A percentile compares a stretch with the other conserved stretches of the same genome.
Conservation (phyloP, 768 basidiomycete genomes). For the Macrolepiota dolichaula region DNA sequence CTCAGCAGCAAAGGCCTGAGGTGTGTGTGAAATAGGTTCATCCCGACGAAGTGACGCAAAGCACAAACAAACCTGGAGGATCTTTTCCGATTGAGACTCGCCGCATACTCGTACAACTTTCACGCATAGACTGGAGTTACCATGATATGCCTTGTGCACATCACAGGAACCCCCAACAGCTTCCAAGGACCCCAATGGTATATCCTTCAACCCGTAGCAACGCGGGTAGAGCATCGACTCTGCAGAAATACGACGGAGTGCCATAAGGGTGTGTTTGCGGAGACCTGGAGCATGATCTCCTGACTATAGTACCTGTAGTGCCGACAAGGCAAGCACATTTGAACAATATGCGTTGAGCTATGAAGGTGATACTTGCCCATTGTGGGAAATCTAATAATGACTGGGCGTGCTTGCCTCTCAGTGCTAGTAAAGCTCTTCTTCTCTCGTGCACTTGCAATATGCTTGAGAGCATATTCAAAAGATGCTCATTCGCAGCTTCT, state of each 20-base stretch:
- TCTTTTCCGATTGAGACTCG: slow-evolving; percentile 12
- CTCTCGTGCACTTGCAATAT: neutral
- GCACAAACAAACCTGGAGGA: slow-evolving; percentile 18
- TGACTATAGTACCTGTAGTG: neutral
- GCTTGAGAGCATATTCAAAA: neutral
- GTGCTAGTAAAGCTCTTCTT: neutral
- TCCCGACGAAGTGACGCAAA: slow-evolving; percentile 17
- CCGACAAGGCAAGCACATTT: neutral
- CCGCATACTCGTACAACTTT: slow-evolving; percentile 22
- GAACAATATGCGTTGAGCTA: neutral
- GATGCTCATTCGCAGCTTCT: neutral
- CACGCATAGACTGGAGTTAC: neutral
- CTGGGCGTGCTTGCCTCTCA: neutral
- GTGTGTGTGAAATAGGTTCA: slow-evolving; percentile 5
- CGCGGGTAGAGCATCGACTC: slow-evolving; percentile 25
- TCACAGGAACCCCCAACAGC: slow-evolving; percentile 25
- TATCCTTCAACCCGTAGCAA: slow-evolving; percentile 19
- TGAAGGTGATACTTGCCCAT: neutral
- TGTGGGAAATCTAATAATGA: neutral
- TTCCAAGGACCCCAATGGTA: slow-evolving; percentile 11
- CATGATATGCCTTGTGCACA: slow-evolving; percentile 21
- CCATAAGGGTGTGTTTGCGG: neutral
- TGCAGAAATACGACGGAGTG: slow-evolving; percentile 16
- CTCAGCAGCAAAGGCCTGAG: neutral
- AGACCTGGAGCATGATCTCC: neutral